phyloP scores from a whole-genome alignment of 495 filamentous ascomycete species.

The Margaritispora aquatica region DNA sequence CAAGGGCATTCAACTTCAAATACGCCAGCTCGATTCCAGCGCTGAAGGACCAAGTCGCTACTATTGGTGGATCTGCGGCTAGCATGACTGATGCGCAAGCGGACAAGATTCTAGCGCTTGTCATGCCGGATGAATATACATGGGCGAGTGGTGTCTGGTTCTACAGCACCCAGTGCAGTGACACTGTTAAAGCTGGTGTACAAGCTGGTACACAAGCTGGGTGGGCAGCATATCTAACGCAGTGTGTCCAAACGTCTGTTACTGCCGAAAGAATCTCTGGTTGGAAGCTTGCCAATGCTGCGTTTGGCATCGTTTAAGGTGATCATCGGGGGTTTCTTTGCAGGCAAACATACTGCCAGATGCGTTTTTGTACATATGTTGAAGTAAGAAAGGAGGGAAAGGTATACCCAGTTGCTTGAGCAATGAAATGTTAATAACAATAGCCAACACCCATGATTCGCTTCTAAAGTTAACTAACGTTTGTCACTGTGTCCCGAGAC shows the following conservation, averaged over 20 bases:
- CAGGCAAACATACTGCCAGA: conserved; percentile 6
- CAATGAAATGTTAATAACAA: too few species aligned
- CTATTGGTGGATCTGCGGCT: conserved; percentile 26
- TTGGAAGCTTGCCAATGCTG: conserved; percentile 46
- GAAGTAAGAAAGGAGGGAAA: background rate
- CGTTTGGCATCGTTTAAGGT: conserved; percentile 36
- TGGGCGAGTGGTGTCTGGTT: conserved; percentile 78
- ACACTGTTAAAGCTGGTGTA: conserved; percentile 39
- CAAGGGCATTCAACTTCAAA: conserved; percentile 46
- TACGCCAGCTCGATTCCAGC: conserved; percentile 56
- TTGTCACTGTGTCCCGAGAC: too few species aligned
- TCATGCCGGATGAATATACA: conserved; percentile 54
- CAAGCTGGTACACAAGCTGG: conserved; percentile 51
- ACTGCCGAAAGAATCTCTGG: conserved; percentile 44
- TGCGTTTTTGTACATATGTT: background rate
- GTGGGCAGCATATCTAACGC: conserved; percentile 53
- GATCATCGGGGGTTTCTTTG: conserved; percentile 9
- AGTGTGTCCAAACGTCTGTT: conserved; percentile 52
- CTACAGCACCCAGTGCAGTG: conserved; percentile 54
- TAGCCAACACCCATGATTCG: too few species aligned
- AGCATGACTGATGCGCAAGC: conserved; percentile 26
- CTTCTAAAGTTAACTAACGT: too few species aligned
- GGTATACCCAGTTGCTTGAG: too few species aligned
- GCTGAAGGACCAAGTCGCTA: conserved; percentile 32
- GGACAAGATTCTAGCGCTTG: conserved; percentile 48